A percentile compares a stretch with the other conserved stretches of the same genome.
phyloP scores from a whole-genome alignment of 164 flowering plant genomes.

The Buxus sempervirens region DNA sequence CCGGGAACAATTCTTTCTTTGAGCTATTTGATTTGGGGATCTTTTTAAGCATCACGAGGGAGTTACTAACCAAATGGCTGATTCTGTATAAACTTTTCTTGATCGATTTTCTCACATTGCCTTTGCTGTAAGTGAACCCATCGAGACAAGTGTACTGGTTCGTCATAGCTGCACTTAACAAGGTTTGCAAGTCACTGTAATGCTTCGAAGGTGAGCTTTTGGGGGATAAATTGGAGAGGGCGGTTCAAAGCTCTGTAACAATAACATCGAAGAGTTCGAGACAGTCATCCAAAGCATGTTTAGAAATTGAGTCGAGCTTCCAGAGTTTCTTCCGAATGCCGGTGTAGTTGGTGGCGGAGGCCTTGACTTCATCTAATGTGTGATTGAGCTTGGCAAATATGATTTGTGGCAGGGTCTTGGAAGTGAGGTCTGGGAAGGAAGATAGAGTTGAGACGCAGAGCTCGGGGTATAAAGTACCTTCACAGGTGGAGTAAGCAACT shows the following conservation, averaged over 20 bases:
- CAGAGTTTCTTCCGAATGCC: slow-evolving; percentile 23
- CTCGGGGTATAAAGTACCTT: slow-evolving; percentile 62
- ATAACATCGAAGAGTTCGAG: too few species aligned
- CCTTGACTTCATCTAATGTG: too few species aligned
- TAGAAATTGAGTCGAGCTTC: slow-evolving; percentile 28
- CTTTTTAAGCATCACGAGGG: too few species aligned
- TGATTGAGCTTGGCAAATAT: too few species aligned
- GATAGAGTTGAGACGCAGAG: slow-evolving; percentile 71
- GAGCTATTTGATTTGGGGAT: slow-evolving; percentile 16
- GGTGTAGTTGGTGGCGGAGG: too few species aligned
- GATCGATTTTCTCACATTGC: slow-evolving; percentile 29
- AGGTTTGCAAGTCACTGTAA: too few species aligned
- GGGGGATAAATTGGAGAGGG: too few species aligned
- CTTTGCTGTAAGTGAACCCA: slow-evolving; percentile 52
- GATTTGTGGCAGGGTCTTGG: too few species aligned
- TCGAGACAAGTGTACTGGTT: too few species aligned
- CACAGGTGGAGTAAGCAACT: slow-evolving; percentile 47
- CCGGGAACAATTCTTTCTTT: slow-evolving; percentile 31
- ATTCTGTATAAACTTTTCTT: slow-evolving; percentile 32
- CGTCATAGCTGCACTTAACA: too few species aligned
- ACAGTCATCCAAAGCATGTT: slow-evolving; percentile 59
- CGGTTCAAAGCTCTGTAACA: slow-evolving; percentile 32
- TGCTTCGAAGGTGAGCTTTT: too few species aligned
- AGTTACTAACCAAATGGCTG: too few species aligned
- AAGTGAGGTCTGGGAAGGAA: slow-evolving; percentile 50